These are phyloP conservation scores for Gossypium mustelinum DNA, from an alignment of 345 rosid genomes.

Conservation along the genomic window DNA sequence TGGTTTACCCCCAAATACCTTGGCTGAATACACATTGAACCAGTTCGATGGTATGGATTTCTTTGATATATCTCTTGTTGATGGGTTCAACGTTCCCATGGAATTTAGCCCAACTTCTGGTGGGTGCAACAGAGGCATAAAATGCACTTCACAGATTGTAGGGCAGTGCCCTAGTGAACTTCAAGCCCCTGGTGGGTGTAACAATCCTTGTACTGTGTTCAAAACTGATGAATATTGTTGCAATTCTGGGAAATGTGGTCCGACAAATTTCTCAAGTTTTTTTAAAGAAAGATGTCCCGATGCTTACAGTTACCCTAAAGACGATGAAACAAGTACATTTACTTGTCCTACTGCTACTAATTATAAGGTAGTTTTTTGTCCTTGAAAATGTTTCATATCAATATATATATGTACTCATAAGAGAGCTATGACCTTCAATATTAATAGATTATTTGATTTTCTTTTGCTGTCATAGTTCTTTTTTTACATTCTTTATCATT, in stretches of 20 bases:
- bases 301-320: slow-evolving; percentile 55
- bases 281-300: slow-evolving; percentile 53
- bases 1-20: slow-evolving; percentile 28
- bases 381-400: slow-evolving; percentile 13
- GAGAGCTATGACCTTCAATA: no score
- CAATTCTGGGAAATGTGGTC: slow-evolving; percentile 38
- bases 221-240: slow-evolving; percentile 44
- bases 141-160: slow-evolving; percentile 31
- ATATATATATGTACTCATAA: no score
- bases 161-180: slow-evolving; percentile 37
- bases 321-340: slow-evolving; percentile 33
- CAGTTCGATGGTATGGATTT: slow-evolving; percentile 23
- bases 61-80: slow-evolving; percentile 34
- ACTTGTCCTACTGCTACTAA: slow-evolving; percentile 33
- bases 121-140: slow-evolving; percentile 22
- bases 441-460: no score
- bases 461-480: no score
- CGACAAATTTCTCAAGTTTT: slow-evolving; percentile 37
- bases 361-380: slow-evolving; percentile 34
- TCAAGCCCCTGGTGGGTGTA: slow-evolving; percentile 39
- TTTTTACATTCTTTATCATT: no score
- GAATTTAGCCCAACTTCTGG: slow-evolving; percentile 28
- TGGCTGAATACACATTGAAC: slow-evolving; percentile 25
- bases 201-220: slow-evolving; percentile 36
- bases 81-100: slow-evolving; percentile 40